Base-by-base conservation (phyloP, 805 yeast genomes). In the Metschnikowia lunata region DNA sequence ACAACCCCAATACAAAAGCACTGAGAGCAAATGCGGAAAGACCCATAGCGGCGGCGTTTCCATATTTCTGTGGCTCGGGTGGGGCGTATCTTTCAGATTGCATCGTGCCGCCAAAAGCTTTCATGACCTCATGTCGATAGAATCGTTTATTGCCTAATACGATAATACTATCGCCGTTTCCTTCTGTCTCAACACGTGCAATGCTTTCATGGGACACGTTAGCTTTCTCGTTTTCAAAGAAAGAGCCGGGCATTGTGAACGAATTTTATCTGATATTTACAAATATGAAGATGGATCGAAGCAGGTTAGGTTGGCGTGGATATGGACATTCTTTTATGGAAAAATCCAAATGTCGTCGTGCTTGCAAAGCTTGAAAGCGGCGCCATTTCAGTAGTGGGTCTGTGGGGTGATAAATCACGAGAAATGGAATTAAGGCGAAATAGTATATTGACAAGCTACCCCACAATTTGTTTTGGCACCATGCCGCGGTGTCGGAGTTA, bases 61-160 rank as follows among this genome's bases (percentile, higher is more conserved):
- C 77, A 48, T 65, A 71, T 34, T 39, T 39, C 26, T 35, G 31
- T 27, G 45, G 27, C 46, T 66, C 72, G 55, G 80, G 74, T 45
- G 68, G 62, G 47, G 78, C 74, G 46, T 64, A 56, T 40, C 79
- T 74, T 12, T 62, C 66, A 6, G 78, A 69, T 39, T 71, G 71
- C 45, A 75, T 62, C 8, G 69, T 68, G 55, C 85, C 86, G 12
- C 84, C 86, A 56, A 82, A 81, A 2, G 87, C 88, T 30, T 69
- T 68, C 51, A 79, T 61, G 50, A 83, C 74, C 44, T 83, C 89
- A 27, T 69, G 69, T 42, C 77, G 72, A 44, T 70, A 67, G 60
- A 79, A 75, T 26, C 66, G 62, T 33, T 60, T 55, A 40, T 67
- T 66, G 41, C 73, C 75, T 35, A 75, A 65, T 45, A 66, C 65